Conservation (phyloP, 75 land plant species). For the Picea glauca region DNA sequence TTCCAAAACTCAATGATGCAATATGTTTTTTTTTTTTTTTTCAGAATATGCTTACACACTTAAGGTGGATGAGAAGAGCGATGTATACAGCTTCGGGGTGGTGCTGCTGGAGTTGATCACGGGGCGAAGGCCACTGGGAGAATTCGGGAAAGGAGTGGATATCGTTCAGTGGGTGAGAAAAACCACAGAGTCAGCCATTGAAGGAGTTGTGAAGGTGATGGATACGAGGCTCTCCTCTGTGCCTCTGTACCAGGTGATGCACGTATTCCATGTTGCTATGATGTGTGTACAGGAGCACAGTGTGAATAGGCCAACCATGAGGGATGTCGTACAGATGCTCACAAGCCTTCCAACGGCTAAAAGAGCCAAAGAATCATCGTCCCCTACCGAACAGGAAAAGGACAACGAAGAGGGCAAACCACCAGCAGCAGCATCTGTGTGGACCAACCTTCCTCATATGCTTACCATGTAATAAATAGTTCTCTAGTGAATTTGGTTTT, state of each 20-base stretch:
- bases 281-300: slow-evolving; percentile 65
- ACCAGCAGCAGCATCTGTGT: no score
- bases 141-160: slow-evolving; percentile 75
- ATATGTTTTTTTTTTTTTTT: neutral
- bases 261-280: slow-evolving; percentile 57
- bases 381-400: no score
- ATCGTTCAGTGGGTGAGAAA: slow-evolving; percentile 69
- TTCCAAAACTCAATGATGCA: no score
- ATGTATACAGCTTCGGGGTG: slow-evolving; percentile 93
- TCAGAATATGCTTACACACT: slow-evolving; percentile 96
- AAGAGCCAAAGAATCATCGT: no score
- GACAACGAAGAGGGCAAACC: no score
- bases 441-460: no score
- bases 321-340: slow-evolving; percentile 88
- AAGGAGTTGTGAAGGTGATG: slow-evolving; percentile 31
- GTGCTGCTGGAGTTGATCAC: slow-evolving; percentile 84
- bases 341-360: no score
- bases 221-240: slow-evolving; percentile 45
- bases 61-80: slow-evolving; percentile 89
- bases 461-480: no score
- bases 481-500: no score
- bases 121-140: slow-evolving; percentile 77
- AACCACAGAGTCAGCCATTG: slow-evolving; percentile 29
- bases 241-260: slow-evolving; percentile 45
- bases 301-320: slow-evolving; percentile 74